phyloP scores from a whole-genome alignment of 495 filamentous ascomycete species.

The Parathielavia appendiculata region DNA sequence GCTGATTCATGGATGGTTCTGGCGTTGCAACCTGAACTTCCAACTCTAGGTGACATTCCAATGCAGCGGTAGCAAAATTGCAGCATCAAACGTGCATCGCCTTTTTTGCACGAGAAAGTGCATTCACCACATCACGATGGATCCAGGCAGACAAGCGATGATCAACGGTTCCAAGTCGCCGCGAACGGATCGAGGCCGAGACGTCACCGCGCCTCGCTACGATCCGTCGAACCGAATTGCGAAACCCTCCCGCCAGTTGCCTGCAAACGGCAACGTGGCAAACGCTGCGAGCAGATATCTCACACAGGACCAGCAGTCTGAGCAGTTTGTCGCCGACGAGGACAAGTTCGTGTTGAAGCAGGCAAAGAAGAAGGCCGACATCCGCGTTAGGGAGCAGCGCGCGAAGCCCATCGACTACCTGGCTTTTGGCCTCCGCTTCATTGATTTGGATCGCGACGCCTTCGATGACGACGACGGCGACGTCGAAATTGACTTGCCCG shows the following conservation, averaged over 20 bases:
- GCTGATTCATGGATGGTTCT: neutral
- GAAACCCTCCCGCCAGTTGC: constrained; percentile 37
- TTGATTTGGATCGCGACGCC: constrained; percentile 71
- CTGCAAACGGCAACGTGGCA: constrained; percentile 20
- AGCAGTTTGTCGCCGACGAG: constrained; percentile 86
- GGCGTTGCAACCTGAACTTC: no score
- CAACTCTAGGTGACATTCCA: no score
- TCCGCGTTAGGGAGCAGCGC: constrained; percentile 87
- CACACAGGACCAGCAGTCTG: constrained; percentile 64
- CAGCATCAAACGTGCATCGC: neutral
- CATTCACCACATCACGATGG: constrained; percentile 27
- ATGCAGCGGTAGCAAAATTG: no score
- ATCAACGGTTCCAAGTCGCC: constrained; percentile 41
- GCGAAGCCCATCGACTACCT: constrained; percentile 95
- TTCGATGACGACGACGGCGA: constrained; percentile 84
- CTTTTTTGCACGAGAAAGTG: neutral
- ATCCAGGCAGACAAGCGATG: constrained; percentile 47
- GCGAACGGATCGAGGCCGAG: constrained; percentile 24
- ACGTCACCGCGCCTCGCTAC: constrained; percentile 40
- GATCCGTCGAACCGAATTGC: constrained; percentile 43
- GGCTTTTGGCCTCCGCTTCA: constrained; percentile 80
- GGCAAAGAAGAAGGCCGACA: constrained; percentile 95
- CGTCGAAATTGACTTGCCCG: constrained; percentile 63
- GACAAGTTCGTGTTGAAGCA: constrained; percentile 95
- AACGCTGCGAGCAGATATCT: constrained; percentile 35